Base-by-base conservation (phyloP, 805 yeast genomes). In the Hanseniaspora jakobsenii region DNA sequence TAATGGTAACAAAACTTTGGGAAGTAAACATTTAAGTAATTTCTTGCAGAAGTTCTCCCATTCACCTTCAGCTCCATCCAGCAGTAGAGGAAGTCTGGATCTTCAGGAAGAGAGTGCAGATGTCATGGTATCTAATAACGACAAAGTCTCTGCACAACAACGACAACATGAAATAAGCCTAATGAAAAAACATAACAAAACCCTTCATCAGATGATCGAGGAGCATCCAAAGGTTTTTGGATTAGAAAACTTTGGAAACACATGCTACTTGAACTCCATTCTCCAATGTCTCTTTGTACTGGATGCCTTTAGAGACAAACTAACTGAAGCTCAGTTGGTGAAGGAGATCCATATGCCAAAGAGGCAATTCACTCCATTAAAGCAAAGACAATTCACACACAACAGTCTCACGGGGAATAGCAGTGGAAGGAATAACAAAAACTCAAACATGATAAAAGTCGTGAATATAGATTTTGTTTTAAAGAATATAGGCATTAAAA, bases 231-330 rank as follows among this genome's bases (percentile, higher is more conserved):
- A 80, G 58, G 70, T 81, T 18, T 81, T 73, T 58, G 93, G 93
- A 1, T 74, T 80, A 72, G 91, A 82, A 57, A 82, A 82, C 56
- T 81, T 81, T 54, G 94, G 94, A 2, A 80, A 86, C 58, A 86
- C 96, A 0, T 91, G 97, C 64, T 89, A 89, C 64, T 83, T 94
- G 62, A 91, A 91, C 54, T 84, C 95, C 8, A 82, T 91, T 24
- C 64, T 91, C 19, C 98, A 91, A 59, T 84, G 94, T 52, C 69
- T 89, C 8, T 89, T 74, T 65, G 78, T 81, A 62, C 71, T 89
- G 3, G 69, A 72, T 21, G 71, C 70, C 23, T 85, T 91, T 55
- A 71, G 96, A 36, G 61, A 66, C 14, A 69, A 67, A 43, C 57
- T 81, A 1, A 58, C 76, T 38, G 61, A 65, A 42, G 68, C 67